phyloP scores from a whole-genome alignment of 306 rosid species.

The Castanea crenata region DNA sequence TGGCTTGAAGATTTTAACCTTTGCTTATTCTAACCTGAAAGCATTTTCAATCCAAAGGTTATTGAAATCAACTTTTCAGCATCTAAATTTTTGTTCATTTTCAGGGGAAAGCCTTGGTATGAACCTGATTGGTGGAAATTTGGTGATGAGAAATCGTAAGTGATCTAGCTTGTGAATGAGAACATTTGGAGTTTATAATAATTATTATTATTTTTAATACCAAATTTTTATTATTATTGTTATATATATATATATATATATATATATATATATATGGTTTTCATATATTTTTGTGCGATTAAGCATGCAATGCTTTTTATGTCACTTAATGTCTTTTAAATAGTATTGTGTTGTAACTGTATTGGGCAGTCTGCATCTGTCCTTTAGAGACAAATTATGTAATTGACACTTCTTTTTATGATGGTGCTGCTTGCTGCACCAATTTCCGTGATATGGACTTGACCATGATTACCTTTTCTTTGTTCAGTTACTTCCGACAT shows the following conservation, averaged over 20 bases:
- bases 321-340: background rate
- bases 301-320: background rate
- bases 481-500: constrained; percentile 90
- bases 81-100: constrained; percentile 23
- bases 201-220: background rate
- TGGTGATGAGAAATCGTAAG: constrained; percentile 97
- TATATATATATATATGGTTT: background rate
- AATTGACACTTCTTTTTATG: background rate
- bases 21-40: background rate
- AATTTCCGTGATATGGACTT: background rate
- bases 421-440: background rate
- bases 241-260: background rate
- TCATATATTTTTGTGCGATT: background rate
- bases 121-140: constrained; percentile 99
- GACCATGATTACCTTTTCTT: constrained; percentile 15
- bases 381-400: background rate
- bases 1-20: constrained; percentile 1
- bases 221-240: background rate
- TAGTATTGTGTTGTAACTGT: background rate
- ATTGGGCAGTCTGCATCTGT: background rate
- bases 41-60: background rate
- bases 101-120: constrained; percentile 91
- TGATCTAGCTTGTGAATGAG: constrained; percentile 24
- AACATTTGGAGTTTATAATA: background rate
- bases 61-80: constrained; percentile 17